phyloP scores from a whole-genome alignment of 257 asterid genomes.

The Solanum pimpinellifolium region DNA sequence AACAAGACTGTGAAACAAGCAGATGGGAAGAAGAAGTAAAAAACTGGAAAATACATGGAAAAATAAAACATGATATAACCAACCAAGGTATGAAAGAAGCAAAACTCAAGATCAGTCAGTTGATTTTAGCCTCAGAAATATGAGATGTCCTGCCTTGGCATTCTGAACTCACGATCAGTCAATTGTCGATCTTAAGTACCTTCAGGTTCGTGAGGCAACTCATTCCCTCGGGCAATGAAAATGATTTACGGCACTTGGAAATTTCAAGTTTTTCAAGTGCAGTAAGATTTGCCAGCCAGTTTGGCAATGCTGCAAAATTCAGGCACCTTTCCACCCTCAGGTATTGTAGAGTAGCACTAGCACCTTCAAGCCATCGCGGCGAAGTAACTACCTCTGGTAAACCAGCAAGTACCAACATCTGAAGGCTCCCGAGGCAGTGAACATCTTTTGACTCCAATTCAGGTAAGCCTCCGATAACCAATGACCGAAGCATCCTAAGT shows the following conservation, averaged over 20 bases:
- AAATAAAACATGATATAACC: neutral
- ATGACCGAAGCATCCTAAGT: neutral
- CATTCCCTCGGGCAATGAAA: neutral
- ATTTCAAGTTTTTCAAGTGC: neutral
- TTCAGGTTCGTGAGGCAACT: neutral
- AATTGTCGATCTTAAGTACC: neutral
- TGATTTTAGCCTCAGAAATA: neutral
- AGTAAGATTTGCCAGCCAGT: neutral
- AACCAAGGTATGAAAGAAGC: neutral
- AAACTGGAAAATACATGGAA: neutral
- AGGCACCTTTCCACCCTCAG: neutral
- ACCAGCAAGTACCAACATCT: neutral
- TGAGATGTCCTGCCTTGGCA: neutral
- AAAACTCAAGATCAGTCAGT: neutral
- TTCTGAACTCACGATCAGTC: neutral
- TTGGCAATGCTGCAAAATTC: neutral
- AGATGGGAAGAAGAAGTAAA: neutral
- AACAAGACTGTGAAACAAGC: neutral
- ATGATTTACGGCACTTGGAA: neutral
- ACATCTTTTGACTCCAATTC: neutral
- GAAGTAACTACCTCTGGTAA: neutral
- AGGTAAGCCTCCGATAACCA: neutral
- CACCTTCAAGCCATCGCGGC: neutral
- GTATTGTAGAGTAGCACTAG: neutral
- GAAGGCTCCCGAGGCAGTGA: neutral